Evolutionary conservation across 2,329 filamentous ascomycete species (phyloP).

Genomic region (Cladorrhinum sp.): DNA sequence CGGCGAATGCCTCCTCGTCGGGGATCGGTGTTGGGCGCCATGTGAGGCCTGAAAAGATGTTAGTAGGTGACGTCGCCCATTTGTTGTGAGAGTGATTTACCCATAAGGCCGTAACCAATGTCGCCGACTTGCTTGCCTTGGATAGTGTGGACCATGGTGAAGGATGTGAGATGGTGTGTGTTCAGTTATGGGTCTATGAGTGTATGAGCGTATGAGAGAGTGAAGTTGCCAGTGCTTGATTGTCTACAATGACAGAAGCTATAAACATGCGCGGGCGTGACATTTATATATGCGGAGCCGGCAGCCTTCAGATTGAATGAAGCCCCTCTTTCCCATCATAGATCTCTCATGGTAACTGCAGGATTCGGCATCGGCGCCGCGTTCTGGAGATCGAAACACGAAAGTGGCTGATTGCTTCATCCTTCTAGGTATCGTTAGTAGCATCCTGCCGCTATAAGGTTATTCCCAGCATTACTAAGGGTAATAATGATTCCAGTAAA

Average conservation of each 20-base stretch:
- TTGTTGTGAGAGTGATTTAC: conserved; percentile 32
- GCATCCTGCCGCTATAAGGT: neutral
- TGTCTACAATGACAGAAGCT: neutral
- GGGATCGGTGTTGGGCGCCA: conserved; percentile 22
- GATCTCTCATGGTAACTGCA: neutral
- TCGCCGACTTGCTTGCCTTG: conserved; percentile 45
- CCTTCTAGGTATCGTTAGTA: neutral
- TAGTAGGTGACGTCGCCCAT: neutral
- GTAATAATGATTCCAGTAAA: neutral
- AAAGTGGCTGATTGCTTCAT: neutral
- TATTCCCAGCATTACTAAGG: neutral
- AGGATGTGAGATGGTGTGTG: neutral
- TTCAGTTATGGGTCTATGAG: neutral
- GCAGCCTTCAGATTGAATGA: neutral
- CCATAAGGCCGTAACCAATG: conserved; percentile 56
- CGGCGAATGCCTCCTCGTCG: conserved; percentile 39
- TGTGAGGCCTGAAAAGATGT: conserved; percentile 19
- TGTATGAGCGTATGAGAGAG: no score
- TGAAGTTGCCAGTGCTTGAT: neutral
- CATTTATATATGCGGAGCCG: neutral
- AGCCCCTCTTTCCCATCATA: neutral
- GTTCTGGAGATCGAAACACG: neutral
- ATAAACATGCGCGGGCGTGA: no score
- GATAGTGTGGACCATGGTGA: conserved; percentile 33
- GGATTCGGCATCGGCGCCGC: neutral